Evolutionary conservation across 352 stramenopile genomes (phyloP).

Genomic region (Phytophthora ohioensis): DNA sequence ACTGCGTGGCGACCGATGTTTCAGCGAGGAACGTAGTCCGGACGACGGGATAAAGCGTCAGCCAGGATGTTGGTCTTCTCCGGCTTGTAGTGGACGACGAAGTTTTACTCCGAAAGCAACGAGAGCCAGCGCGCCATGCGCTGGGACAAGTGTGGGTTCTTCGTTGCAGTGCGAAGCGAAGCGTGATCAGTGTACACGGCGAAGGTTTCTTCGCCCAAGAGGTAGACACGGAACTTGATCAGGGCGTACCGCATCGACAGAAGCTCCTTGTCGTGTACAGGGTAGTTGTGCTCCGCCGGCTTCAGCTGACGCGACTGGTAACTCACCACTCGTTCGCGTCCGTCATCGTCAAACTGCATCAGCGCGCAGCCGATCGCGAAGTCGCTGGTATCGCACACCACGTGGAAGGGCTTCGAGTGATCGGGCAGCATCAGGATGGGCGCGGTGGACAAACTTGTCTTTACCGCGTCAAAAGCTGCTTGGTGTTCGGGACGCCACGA

Average conservation of each 20-base stretch:
- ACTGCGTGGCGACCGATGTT: too few species aligned
- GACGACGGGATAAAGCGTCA: background rate
- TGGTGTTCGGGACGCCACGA: too few species aligned
- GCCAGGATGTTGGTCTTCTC: constrained; percentile 26
- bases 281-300: too few species aligned
- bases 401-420: too few species aligned
- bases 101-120: constrained; percentile 17
- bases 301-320: constrained; percentile 6
- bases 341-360: background rate
- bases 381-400: background rate
- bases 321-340: constrained; percentile 1
- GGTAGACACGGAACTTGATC: too few species aligned
- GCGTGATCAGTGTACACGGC: background rate
- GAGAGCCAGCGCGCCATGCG: constrained; percentile 34
- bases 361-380: background rate
- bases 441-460: too few species aligned
- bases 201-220: background rate
- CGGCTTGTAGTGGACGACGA: too few species aligned
- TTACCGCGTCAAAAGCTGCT: too few species aligned
- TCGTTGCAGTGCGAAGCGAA: background rate
- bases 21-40: background rate
- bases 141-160: constrained; percentile 19
- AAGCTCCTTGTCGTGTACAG: background rate
- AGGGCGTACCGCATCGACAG: background rate
- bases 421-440: too few species aligned